Evolutionary conservation across 495 filamentous ascomycete species (phyloP).

Genomic region (Polyplosphaeria fusca): DNA sequence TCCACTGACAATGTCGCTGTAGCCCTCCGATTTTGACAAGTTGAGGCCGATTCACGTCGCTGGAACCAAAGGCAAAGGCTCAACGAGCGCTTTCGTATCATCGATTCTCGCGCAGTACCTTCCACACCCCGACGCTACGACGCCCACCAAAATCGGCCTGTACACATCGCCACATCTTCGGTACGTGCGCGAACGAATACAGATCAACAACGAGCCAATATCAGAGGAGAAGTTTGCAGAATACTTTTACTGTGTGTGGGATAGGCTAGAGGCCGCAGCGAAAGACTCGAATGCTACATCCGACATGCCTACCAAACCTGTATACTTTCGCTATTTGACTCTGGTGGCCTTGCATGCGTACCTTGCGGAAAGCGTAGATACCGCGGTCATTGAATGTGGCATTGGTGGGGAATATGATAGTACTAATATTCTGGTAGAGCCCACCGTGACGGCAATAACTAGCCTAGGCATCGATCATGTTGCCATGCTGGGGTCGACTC

Average conservation of each 20-base stretch:
- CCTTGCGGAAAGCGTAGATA: slow-evolving; percentile 72
- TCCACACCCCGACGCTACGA: slow-evolving; percentile 36
- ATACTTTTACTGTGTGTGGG: slow-evolving; percentile 90
- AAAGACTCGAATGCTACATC: slow-evolving; percentile 48
- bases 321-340: slow-evolving; percentile 87
- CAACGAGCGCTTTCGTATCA: slow-evolving; percentile 67
- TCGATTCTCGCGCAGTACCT: slow-evolving; percentile 60
- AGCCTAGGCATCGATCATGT: slow-evolving; percentile 90
- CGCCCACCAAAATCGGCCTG: slow-evolving; percentile 64
- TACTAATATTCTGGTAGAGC: slow-evolving; percentile 81
- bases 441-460: slow-evolving; percentile 71
- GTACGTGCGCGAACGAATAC: slow-evolving; percentile 82
- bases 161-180: slow-evolving; percentile 88
- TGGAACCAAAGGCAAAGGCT: slow-evolving; percentile 92
- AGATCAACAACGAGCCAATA: slow-evolving; percentile 72
- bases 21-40: slow-evolving; percentile 71
- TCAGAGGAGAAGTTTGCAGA: slow-evolving; percentile 72
- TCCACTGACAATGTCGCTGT: background rate
- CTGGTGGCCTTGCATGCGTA: slow-evolving; percentile 89
- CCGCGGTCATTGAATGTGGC: slow-evolving; percentile 86
- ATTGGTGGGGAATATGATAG: slow-evolving; percentile 92
- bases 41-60: slow-evolving; percentile 81
- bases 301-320: slow-evolving; percentile 60
- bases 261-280: slow-evolving; percentile 61
- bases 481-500: slow-evolving; percentile 71